Evolutionary conservation across 108 stramenopile species (phyloP), one percentile per base, ranked within the genome.

Genomic region (Stephanodiscus triporus): DNA sequence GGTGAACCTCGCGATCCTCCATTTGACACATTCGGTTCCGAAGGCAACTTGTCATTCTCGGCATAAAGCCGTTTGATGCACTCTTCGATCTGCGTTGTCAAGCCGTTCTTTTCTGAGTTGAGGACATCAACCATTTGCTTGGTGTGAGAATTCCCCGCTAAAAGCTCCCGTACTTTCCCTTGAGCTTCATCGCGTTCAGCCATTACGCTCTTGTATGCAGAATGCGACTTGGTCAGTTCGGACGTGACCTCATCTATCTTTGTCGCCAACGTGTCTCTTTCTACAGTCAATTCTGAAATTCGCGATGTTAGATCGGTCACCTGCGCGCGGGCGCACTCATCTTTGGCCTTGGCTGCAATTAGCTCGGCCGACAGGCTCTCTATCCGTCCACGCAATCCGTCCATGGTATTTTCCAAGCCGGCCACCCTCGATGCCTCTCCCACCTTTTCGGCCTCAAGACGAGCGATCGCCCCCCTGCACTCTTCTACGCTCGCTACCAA

Each of bases 51-150:
- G 0, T 42, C 40, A 23, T 37, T 40, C 61, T 62, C 61, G 22
- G 36, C 8, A 17, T 62, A 62, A 9, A 62, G 34, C 29, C 60
- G 26, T 22, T 24, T 29, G 26, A 61, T 61, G 60, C 60, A 61
- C 60, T 61, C 60, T 61, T 61, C 60, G n/a, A 61, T 61, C 60
- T 61, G 24, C 19, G 60, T 27, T 9, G 30, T 27, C 60, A 61
- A 61, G 8, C 24, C 60, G 6, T 61, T 29, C 37, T 61, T 61
- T 38, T 61, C 60, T 9, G 60, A 61, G 26, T 61, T 61, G 60
- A 61, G 60, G 60, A 29, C 37, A 2, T 24, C 26, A 0, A 38
- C 30, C 2, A 61, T 27, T 34, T 61, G 27, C 36, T 38, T 29
- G 13, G 60, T 61, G 60, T 34, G 60, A 19, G 32, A 6, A 38